phyloP scores from a whole-genome alignment of 176 grass and related monocot species.

The Rhynchospora tenuis region DNA sequence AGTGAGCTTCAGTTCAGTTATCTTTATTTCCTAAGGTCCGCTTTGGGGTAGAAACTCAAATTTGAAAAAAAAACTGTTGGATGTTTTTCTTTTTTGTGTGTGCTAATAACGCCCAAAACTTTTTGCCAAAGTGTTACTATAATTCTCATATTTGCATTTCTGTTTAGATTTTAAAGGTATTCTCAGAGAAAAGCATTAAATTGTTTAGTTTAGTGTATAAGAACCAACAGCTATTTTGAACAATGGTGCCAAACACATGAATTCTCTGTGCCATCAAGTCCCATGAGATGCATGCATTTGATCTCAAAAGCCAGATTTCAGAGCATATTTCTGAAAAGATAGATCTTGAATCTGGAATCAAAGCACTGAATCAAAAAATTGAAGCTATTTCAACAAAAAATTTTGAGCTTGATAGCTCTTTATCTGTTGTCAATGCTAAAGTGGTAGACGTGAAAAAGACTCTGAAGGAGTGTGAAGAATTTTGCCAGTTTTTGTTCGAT shows the following conservation, averaged over 20 bases:
- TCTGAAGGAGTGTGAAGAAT: slow-evolving; percentile 11
- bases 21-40: neutral
- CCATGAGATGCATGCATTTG: too few species aligned
- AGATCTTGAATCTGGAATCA: slow-evolving; percentile 50
- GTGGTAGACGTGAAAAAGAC: slow-evolving; percentile 45
- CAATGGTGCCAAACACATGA: neutral
- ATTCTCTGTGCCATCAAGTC: too few species aligned
- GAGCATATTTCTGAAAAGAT: slow-evolving; percentile 37
- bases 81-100: neutral
- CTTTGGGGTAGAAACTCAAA: neutral
- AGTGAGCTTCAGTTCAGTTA: neutral
- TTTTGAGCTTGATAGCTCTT: slow-evolving; percentile 60
- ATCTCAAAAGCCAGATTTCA: too few species aligned
- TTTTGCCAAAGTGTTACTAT: neutral
- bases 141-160: neutral
- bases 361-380: slow-evolving; percentile 56
- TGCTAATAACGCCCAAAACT: neutral
- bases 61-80: neutral
- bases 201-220: neutral
- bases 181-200: neutral
- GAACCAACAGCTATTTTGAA: neutral
- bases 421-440: slow-evolving; percentile 61
- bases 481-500: neutral
- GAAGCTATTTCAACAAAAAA: slow-evolving; percentile 53
- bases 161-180: neutral